phyloP scores from a whole-genome alignment of 169 alveolate genomes.

The Plasmodium chabaudi region DNA sequence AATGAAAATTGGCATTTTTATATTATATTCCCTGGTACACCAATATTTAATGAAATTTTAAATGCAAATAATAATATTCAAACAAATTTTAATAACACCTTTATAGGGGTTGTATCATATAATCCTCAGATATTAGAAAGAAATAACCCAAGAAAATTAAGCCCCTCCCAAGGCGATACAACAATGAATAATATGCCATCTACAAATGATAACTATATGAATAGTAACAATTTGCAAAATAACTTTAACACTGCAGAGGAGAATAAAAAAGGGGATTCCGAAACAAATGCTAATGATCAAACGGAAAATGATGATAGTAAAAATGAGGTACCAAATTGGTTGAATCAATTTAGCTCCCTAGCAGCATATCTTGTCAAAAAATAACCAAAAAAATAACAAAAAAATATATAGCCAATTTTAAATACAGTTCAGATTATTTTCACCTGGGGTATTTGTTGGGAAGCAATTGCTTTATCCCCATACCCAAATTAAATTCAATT shows the following conservation, averaged over 20 bases:
- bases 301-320: conserved; percentile 34
- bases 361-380: conserved; percentile 76
- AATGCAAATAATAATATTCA: conserved; percentile 4
- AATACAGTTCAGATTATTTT: no score
- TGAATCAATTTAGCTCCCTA: conserved; percentile 71
- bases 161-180: not conserved
- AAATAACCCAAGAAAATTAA: not conserved
- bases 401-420: not conserved
- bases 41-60: conserved; percentile 47
- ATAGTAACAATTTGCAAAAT: not conserved
- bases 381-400: not conserved
- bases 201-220: not conserved
- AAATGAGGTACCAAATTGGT: conserved; percentile 70
- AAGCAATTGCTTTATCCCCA: no score
- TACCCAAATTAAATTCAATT: no score
- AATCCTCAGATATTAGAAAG: conserved; percentile 39
- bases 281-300: conserved; percentile 11
- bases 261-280: not conserved
- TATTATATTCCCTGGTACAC: conserved; percentile 63
- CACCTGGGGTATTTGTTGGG: no score
- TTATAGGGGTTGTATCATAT: conserved; percentile 65
- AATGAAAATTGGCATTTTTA: conserved; percentile 66
- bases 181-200: no score
- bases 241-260: conserved; percentile 1
- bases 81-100: conserved; percentile 21